Conservation (phyloP, 768 basidiomycete species). For the Tricholoma sp. region DNA sequence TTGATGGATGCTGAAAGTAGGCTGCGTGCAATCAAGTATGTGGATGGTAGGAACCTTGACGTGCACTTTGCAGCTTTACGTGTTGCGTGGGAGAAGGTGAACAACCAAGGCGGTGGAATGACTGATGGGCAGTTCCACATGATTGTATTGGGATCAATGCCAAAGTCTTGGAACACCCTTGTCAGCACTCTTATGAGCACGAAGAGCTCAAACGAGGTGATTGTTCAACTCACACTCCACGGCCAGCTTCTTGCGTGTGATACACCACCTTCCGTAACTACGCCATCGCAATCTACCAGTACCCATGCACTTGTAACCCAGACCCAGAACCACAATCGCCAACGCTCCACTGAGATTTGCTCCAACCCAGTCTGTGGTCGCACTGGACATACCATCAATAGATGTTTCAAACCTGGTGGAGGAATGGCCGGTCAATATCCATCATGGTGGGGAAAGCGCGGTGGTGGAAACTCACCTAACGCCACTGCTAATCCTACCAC, state of each 20-base stretch:
- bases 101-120: neutral
- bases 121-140: neutral
- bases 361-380: constrained; percentile 5
- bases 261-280: neutral
- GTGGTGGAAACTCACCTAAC: neutral
- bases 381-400: constrained; percentile 7
- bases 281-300: neutral
- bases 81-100: neutral
- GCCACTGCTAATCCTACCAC: neutral
- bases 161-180: neutral
- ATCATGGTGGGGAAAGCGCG: constrained; percentile 4
- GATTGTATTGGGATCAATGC: neutral
- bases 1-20: neutral
- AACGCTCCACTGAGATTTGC: constrained; percentile 1
- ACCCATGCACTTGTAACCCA: neutral
- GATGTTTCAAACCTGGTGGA: constrained; percentile 10
- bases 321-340: neutral
- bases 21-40: neutral
- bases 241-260: neutral
- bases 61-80: neutral
- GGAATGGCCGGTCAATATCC: constrained; percentile 16
- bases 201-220: neutral
- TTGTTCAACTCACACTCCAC: neutral
- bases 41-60: neutral
- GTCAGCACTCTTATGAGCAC: neutral